phyloP scores from a whole-genome alignment of 345 rosid species.

The Dipteronia dyeriana region DNA sequence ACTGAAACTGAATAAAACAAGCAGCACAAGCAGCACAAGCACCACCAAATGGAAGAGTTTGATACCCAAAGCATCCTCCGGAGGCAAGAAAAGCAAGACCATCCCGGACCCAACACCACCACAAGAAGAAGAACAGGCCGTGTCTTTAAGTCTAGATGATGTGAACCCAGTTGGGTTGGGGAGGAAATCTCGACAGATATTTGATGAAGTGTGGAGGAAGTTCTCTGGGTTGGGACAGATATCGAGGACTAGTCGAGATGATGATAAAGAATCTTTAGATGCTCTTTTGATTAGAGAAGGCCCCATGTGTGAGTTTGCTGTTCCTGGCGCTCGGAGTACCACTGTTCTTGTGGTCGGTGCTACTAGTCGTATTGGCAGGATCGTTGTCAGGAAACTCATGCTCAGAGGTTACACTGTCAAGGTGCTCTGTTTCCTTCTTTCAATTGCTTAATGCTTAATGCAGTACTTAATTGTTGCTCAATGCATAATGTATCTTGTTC shows the following conservation, averaged over 20 bases:
- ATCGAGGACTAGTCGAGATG: conserved; percentile 72
- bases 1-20: background rate
- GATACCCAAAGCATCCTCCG: conserved; percentile 40
- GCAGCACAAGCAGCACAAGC: background rate
- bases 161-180: conserved; percentile 93
- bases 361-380: conserved; percentile 92
- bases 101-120: background rate
- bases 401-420: conserved; percentile 91
- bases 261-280: conserved; percentile 65
- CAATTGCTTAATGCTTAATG: too few relatives aligned
- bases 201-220: conserved; percentile 95
- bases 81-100: conserved; percentile 23
- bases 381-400: conserved; percentile 93
- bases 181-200: conserved; percentile 80
- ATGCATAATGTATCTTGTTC: too few relatives aligned
- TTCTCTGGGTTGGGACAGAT: conserved; percentile 95
- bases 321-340: conserved; percentile 91
- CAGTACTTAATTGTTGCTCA: too few relatives aligned
- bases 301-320: conserved; percentile 95
- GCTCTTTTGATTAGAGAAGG: conserved; percentile 75
- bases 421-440: conserved; percentile 29
- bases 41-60: conserved; percentile 14
- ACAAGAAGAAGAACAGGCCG: conserved; percentile 29
- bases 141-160: conserved; percentile 60
- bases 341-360: conserved; percentile 91